Evolutionary conservation across 768 basidiomycete genomes (phyloP).

Genomic region (Tulasnella sp.): DNA sequence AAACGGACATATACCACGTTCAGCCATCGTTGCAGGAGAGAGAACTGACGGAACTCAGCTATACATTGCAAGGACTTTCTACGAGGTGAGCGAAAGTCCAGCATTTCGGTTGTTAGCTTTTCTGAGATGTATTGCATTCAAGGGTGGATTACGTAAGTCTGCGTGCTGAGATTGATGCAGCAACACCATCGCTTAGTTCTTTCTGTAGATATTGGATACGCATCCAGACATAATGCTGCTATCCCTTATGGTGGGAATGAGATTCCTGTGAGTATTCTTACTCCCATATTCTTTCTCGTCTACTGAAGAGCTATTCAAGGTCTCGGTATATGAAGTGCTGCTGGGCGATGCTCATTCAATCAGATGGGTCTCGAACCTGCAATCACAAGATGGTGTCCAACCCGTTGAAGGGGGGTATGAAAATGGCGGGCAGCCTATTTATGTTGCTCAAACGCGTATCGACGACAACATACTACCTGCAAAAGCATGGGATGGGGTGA

Average conservation of each 20-base stretch:
- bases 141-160: conserved; percentile 14
- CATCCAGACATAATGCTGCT: background rate
- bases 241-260: conserved; percentile 4
- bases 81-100: conserved; percentile 7
- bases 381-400: background rate
- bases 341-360: background rate
- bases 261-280: conserved; percentile 3
- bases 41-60: conserved; percentile 1
- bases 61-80: conserved; percentile 8
- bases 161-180: background rate
- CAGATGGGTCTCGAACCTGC: background rate
- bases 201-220: conserved; percentile 9
- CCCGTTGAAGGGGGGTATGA: conserved; percentile 14
- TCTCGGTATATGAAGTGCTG: conserved; percentile 10
- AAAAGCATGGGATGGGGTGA: background rate
- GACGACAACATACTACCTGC: background rate
- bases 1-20: background rate
- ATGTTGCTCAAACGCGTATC: conserved; percentile 1
- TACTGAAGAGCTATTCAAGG: background rate
- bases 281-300: background rate
- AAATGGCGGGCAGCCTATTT: conserved; percentile 9
- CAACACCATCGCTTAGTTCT: background rate
- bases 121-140: background rate
- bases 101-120: background rate
- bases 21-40: conserved; percentile 2